Percentiles rank a stretch among this genome's conserved stretches.
phyloP scores from a whole-genome alignment of 768 basidiomycete species.

The Xerocomus brunneocitrinus region DNA sequence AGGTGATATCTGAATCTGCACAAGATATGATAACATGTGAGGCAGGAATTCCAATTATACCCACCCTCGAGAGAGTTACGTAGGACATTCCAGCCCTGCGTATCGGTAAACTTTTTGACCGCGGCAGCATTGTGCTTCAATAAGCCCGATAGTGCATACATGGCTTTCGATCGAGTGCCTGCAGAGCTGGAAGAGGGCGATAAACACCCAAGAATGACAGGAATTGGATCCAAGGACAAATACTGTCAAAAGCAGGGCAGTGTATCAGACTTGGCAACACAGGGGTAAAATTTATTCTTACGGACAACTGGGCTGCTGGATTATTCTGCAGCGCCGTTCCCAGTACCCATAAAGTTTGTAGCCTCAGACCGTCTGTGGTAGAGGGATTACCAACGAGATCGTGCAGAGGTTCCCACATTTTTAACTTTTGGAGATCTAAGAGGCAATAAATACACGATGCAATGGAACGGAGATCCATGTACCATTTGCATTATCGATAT shows the following conservation, averaged over 20 bases:
- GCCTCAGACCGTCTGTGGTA: slow-evolving; percentile 56
- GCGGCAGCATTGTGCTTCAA: slow-evolving; percentile 75
- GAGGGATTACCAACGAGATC: slow-evolving; percentile 50
- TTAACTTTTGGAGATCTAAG: slow-evolving; percentile 67
- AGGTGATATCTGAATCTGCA: slow-evolving; percentile 69
- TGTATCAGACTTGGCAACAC: slow-evolving; percentile 2
- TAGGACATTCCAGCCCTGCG: slow-evolving; percentile 62
- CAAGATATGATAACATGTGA: slow-evolving; percentile 3
- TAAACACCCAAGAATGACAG: slow-evolving; percentile 58
- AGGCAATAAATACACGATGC: background rate
- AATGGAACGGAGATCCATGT: background rate
- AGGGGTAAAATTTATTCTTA: slow-evolving; percentile 30
- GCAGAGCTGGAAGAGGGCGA: slow-evolving; percentile 48
- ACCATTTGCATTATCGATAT: slow-evolving; percentile 89
- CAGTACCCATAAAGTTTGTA: slow-evolving; percentile 76
- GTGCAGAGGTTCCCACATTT: slow-evolving; percentile 78
- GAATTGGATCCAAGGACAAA: slow-evolving; percentile 60
- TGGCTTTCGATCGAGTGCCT: slow-evolving; percentile 67
- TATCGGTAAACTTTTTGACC: slow-evolving; percentile 45
- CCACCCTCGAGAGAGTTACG: slow-evolving; percentile 57
- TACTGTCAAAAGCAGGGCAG: slow-evolving; percentile 39
- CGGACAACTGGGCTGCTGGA: slow-evolving; percentile 73
- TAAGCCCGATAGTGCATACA: slow-evolving; percentile 75
- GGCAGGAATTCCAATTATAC: slow-evolving; percentile 1
- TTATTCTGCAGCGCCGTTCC: slow-evolving; percentile 92